These are phyloP conservation scores for Breynia disticha DNA, from an alignment of 441 rosid genomes.

Conservation along the genomic window DNA sequence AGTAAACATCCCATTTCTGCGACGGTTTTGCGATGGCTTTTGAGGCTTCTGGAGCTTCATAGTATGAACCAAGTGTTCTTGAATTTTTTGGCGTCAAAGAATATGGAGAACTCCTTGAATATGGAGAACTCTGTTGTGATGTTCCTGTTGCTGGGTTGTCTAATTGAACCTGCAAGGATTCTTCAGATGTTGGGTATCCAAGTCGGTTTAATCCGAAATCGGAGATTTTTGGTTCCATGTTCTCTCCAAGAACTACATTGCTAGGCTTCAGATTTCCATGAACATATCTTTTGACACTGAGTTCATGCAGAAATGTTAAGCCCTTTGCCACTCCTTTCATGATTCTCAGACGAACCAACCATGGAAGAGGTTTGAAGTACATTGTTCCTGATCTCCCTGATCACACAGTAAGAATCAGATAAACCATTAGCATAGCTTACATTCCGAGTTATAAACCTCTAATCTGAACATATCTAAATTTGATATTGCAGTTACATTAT, in stretches of 20 bases:
- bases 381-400: conserved; percentile 62
- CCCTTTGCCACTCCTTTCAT: conserved; percentile 68
- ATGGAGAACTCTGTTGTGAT: conserved; percentile 51
- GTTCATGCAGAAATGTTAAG: conserved; percentile 71
- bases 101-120: conserved; percentile 28
- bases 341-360: conserved; percentile 56
- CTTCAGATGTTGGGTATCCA: conserved; percentile 54
- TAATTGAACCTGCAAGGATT: conserved; percentile 22
- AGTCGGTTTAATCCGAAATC: conserved; percentile 78
- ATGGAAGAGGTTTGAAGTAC: conserved; percentile 45
- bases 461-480: not conserved
- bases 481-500: not conserved
- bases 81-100: conserved; percentile 39
- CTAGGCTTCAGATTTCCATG: conserved; percentile 82
- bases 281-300: conserved; percentile 77
- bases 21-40: conserved; percentile 58
- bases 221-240: conserved; percentile 68
- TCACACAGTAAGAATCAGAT: conserved; percentile 13
- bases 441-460: too few relatives aligned
- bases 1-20: conserved; percentile 94
- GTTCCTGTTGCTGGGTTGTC: conserved; percentile 27
- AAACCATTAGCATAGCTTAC: conserved; percentile 1
- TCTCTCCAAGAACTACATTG: conserved; percentile 63
- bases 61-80: conserved; percentile 43
- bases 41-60: conserved; percentile 77